Base-by-base conservation (phyloP, 495 filamentous ascomycete species). In the Pseudoneurospora amorphoporcata region DNA sequence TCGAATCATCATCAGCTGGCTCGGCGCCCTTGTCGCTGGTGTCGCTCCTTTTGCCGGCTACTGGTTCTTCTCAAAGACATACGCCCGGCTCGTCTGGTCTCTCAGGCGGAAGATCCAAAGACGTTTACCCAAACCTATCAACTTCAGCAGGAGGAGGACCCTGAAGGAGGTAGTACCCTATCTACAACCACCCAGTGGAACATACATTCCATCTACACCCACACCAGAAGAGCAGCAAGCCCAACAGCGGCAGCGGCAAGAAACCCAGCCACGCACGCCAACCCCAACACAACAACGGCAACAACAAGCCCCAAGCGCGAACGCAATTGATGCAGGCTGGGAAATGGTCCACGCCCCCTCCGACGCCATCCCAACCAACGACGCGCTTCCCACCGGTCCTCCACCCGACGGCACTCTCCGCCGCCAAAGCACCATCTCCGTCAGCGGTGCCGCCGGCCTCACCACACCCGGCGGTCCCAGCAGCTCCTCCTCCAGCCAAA, bases 31-130 rank as follows among this genome's bases (percentile, higher is more conserved):
- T 14, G 75, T 75, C n/a, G 37, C 79, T 2, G 80, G 77, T 23
- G 35, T 77, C 3, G 76, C 78, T 35, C 84, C 84, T 4, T 82
- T 82, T 43, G 82, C 75, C 2, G 76, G 76, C 39, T 83, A 80
- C 69, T 82, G 74, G 42, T 29, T 73, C 40, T 78, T 76, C 69
- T 70, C 72, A 10, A 72, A 65, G 6, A n/a, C 75, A 35, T 73
- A 70, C 45, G 71, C 39, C 47, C 1, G 71, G 5, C 32, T 76
- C 3, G 72, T 70, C 3, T 29, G 70, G 23, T 37, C 65, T 6
- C 53, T 80, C 2, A 61, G 72, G 12, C 70, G 23, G 16, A 73
- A 73, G n/a, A 76, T 77, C 58, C 58, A 75, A 8, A 41, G 10
- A 2, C 23, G 19, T 12, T 41, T 81, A 4, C 77, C 77, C 5